These are phyloP conservation scores for Sutorius australiensis DNA, from an alignment of 768 basidiomycete genomes.

Conservation along the genomic window DNA sequence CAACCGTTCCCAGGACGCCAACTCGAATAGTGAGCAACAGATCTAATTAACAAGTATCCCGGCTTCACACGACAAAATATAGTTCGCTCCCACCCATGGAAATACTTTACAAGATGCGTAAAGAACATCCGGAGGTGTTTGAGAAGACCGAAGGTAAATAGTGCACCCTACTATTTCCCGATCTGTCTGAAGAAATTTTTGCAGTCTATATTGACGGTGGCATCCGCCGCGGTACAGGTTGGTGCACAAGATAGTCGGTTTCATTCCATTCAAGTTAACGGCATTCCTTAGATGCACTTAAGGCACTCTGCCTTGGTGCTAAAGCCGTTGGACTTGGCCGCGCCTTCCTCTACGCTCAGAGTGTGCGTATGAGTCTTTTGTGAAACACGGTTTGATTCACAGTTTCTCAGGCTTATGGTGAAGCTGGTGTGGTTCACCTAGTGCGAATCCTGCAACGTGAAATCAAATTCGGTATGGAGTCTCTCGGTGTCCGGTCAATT, in stretches of 20 bases:
- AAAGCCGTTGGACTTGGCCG: conserved; percentile 83
- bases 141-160: conserved; percentile 60
- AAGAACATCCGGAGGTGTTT: conserved; percentile 72
- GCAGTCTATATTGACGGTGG: conserved; percentile 83
- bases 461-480: conserved; percentile 70
- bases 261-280: not conserved
- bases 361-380: conserved; percentile 42
- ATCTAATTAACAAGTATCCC: not conserved
- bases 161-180: not conserved
- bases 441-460: conserved; percentile 71
- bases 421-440: conserved; percentile 62
- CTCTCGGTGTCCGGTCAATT: conserved; percentile 65
- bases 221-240: conserved; percentile 73
- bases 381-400: conserved; percentile 4
- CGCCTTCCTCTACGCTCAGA: conserved; percentile 82
- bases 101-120: conserved; percentile 68
- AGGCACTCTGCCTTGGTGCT: conserved; percentile 87
- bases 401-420: conserved; percentile 62
- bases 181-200: conserved; percentile 3
- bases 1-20: conserved; percentile 52
- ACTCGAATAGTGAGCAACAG: conserved; percentile 62
- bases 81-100: conserved; percentile 78
- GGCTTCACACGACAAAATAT: conserved; percentile 11
- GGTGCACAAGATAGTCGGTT: conserved; percentile 9
- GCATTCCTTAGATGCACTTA: conserved; percentile 62